Conservation (phyloP, 257 asterid genomes). For the Solanum virginianum region DNA sequence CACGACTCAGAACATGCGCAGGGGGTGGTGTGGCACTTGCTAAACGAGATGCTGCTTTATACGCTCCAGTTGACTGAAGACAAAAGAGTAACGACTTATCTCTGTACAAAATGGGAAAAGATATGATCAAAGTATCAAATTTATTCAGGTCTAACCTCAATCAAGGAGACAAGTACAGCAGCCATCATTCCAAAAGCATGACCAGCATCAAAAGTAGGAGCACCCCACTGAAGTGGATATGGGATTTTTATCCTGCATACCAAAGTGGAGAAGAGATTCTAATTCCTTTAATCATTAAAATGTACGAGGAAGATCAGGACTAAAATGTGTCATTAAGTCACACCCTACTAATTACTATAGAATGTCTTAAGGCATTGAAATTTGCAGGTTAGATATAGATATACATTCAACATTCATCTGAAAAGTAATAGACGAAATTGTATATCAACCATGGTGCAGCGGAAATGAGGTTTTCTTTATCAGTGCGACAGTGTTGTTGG, state of each 20-base stretch:
- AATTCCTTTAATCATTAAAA: background rate
- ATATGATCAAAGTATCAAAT: background rate
- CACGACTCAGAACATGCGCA: conserved; percentile 97
- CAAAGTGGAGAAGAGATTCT: background rate
- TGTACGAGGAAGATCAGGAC: background rate
- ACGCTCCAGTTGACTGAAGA: conserved; percentile 90
- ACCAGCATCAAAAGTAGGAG: conserved; percentile 95
- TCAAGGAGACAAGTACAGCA: conserved; percentile 80
- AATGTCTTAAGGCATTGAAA: background rate
- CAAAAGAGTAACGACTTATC: background rate
- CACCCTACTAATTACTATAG: background rate
- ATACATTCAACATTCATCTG: background rate
- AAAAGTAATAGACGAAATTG: background rate
- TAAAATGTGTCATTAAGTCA: background rate
- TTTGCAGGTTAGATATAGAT: background rate
- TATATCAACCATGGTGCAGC: conserved; percentile 79
- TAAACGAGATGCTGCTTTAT: conserved; percentile 88
- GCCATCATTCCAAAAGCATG: conserved; percentile 99
- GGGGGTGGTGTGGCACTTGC: conserved; percentile 99
- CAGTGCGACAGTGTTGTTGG: conserved; percentile 71
- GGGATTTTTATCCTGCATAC: conserved; percentile 79
- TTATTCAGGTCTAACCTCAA: conserved; percentile 45
- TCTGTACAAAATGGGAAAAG: background rate
- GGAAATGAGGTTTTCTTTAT: conserved; percentile 67
- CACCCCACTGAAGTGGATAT: conserved; percentile 97